Conservation (phyloP, 352 stramenopile species). For the Blastocystis sp. region DNA sequence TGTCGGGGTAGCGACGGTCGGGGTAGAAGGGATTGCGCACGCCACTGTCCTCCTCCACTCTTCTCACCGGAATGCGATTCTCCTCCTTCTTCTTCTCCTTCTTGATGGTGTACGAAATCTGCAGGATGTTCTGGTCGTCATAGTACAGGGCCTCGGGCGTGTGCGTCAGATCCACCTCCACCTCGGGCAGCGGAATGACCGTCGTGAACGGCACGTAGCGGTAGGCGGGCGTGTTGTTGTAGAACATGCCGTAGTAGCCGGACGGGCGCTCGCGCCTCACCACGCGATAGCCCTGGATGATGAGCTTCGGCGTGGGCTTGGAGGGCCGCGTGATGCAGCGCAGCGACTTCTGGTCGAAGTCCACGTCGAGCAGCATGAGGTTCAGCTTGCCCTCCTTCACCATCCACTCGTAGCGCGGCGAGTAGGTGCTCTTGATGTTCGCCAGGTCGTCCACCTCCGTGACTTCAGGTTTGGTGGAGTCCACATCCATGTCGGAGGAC, state of each 20-base stretch:
- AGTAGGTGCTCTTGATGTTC: constrained; percentile 17
- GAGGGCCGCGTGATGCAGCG: constrained; percentile 42
- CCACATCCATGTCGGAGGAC: background rate
- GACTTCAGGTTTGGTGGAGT: constrained; percentile 26
- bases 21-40: constrained; percentile 46
- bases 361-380: constrained; percentile 56
- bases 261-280: background rate
- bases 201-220: constrained; percentile 55
- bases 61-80: background rate
- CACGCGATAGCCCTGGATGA: constrained; percentile 57
- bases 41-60: background rate
- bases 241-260: constrained; percentile 57
- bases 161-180: constrained; percentile 22
- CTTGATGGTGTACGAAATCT: constrained; percentile 40
- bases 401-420: constrained; percentile 52
- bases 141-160: constrained; percentile 43
- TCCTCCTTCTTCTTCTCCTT: background rate
- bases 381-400: constrained; percentile 27
- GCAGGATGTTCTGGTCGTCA: constrained; percentile 54
- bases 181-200: constrained; percentile 40
- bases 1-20: background rate
- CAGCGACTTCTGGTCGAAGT: constrained; percentile 61
- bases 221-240: constrained; percentile 9
- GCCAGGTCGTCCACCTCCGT: constrained; percentile 11
- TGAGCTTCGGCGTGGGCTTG: constrained; percentile 37